These are phyloP conservation scores for Oldenlandia corymbosa DNA, from an alignment of 257 asterid species.

Conservation along the genomic window DNA sequence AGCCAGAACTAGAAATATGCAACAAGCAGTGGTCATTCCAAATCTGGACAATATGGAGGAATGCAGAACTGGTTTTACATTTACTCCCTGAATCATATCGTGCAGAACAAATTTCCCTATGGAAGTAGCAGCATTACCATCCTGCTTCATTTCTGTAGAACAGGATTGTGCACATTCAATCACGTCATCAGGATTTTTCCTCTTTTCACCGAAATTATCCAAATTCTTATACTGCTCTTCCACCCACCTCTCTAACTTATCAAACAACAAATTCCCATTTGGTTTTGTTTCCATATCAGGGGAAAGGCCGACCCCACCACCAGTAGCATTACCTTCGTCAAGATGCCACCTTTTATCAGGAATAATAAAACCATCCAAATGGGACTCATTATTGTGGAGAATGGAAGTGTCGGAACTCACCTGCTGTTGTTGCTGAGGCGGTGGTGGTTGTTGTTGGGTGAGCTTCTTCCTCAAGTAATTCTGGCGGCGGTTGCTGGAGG, in stretches of 20 bases:
- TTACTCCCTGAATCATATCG: conserved; percentile 17
- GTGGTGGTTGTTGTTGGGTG: conserved; percentile 29
- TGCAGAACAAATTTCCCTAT: conserved; percentile 30
- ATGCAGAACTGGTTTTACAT: conserved; percentile 6
- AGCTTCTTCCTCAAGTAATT: conserved; percentile 72
- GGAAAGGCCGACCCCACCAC: conserved; percentile 3
- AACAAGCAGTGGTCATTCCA: conserved; percentile 53
- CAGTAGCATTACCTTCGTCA: conserved; percentile 21
- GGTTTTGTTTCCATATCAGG: conserved; percentile 27
- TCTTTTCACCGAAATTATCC: conserved; percentile 79
- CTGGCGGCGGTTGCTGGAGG: conserved; percentile 48
- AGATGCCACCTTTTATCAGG: conserved; percentile 22
- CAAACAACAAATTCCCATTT: conserved; percentile 55
- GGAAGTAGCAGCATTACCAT: conserved; percentile 42
- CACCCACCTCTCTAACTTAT: conserved; percentile 73
- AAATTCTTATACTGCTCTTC: conserved; percentile 73
- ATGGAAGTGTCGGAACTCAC: conserved; percentile 30
- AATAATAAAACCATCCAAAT: conserved; percentile 9
- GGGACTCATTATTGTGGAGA: conserved; percentile 16
- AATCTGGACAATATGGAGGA: conserved; percentile 42
- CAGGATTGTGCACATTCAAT: conserved; percentile 54
- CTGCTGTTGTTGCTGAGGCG: too few species aligned
- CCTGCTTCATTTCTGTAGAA: conserved; percentile 74
- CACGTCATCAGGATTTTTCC: conserved; percentile 34
- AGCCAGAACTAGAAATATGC: conserved; percentile 42